phyloP scores from a whole-genome alignment of 2,329 filamentous ascomycete genomes.

The Trichoderma arundinaceum region DNA sequence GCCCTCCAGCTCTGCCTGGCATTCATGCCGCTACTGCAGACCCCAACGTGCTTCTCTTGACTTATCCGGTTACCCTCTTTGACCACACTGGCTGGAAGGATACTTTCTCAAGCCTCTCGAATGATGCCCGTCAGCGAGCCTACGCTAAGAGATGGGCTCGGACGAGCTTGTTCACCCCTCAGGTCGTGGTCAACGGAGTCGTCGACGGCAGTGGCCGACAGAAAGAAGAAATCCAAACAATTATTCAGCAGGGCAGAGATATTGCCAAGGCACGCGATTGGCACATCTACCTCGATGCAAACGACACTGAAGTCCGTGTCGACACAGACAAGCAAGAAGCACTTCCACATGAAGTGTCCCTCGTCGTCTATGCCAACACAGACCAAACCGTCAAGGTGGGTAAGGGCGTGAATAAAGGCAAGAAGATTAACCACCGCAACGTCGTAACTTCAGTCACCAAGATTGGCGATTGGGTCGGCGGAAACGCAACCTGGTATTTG shows the following conservation, averaged over 20 bases:
- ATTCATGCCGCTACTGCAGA: constrained; percentile 28
- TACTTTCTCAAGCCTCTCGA: constrained; percentile 23
- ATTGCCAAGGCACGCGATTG: constrained; percentile 15
- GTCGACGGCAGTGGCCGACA: constrained; percentile 15
- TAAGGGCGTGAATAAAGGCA: constrained; percentile 25
- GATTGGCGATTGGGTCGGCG: constrained; percentile 22
- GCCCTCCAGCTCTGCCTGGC: constrained; percentile 13
- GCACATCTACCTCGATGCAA: constrained; percentile 21
- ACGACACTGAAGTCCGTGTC: constrained; percentile 22
- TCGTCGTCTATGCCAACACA: constrained; percentile 3
- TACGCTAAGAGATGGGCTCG: constrained; percentile 24
- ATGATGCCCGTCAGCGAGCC: constrained; percentile 17
- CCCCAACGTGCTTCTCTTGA: constrained; percentile 25
- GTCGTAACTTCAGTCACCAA: constrained; percentile 17
- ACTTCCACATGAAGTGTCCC: constrained; percentile 5
- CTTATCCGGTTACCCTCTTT: constrained; percentile 24
- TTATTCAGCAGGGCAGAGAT: constrained; percentile 24
- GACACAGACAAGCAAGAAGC: constrained; percentile 23
- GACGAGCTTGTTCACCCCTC: constrained; percentile 15
- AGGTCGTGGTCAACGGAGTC: constrained; percentile 16
- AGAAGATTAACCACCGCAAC: constrained; percentile 28
- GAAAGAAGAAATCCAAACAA: constrained; percentile 17
- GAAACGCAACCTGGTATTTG: constrained; percentile 19
- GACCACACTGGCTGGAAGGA: constrained; percentile 28
- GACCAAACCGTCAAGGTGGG: constrained; percentile 21